Evolutionary conservation across 2,329 filamentous ascomycete genomes (phyloP).

Genomic region (Arthroderma sp.): DNA sequence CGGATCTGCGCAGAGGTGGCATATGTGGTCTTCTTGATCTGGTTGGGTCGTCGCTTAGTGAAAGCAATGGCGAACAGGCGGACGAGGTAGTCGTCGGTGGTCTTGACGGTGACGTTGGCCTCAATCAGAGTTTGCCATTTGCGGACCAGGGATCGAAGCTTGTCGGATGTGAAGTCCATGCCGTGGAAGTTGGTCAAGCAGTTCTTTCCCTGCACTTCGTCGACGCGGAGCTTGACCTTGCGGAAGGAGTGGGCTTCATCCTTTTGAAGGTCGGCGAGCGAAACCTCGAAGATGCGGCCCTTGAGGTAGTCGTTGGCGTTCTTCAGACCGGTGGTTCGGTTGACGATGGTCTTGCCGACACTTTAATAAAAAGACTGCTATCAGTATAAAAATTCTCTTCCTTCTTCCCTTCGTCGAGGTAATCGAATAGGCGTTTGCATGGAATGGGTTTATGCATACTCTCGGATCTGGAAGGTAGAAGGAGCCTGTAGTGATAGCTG

Average conservation of each 20-base stretch:
- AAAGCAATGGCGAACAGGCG: conserved; percentile 98
- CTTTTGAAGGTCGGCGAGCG: conserved; percentile 96
- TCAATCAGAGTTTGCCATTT: conserved; percentile 99
- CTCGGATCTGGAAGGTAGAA: conserved; percentile 87
- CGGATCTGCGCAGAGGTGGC: conserved; percentile 94
- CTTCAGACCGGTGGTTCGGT: conserved; percentile 98
- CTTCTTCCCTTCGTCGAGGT: conserved; percentile 1
- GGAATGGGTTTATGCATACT: conserved; percentile 50
- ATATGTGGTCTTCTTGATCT: conserved; percentile 99
- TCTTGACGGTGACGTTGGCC: conserved; percentile 99
- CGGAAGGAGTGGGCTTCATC: conserved; percentile 99
- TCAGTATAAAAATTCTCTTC: conserved; percentile 3
- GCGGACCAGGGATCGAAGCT: conserved; percentile 95
- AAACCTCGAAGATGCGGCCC: conserved; percentile 97
- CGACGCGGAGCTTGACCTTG: conserved; percentile 97
- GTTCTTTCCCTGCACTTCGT: conserved; percentile 99
- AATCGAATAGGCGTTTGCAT: conserved; percentile 5
- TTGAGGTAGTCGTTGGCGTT: conserved; percentile 99
- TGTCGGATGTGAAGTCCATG: conserved; percentile 99
- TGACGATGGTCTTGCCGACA: conserved; percentile 99
- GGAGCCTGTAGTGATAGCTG: conserved; percentile 50
- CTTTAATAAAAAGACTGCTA: conserved; percentile 35
- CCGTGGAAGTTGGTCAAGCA: conserved; percentile 99
- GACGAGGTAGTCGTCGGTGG: conserved; percentile 98
- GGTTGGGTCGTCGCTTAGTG: conserved; percentile 97